Conservation (phyloP, 169 alveolate species). For the Perkinsus olseni region DNA sequence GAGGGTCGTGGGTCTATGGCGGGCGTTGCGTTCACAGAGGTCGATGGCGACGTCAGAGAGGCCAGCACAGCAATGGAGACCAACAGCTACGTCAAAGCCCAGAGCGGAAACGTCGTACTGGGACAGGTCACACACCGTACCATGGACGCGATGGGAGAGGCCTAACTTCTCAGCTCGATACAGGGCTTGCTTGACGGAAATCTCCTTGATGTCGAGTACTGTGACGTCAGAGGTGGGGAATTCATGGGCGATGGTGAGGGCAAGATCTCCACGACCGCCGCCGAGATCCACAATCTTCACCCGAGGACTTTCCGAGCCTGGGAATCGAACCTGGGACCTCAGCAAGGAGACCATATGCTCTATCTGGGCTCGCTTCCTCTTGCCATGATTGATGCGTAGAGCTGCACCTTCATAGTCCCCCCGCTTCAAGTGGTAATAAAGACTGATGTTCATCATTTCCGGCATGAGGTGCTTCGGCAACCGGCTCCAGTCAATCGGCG, state of each 20-base stretch:
- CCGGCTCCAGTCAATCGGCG: background rate
- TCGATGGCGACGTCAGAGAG: background rate
- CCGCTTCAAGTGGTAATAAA: background rate
- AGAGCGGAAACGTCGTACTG: background rate
- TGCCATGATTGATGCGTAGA: background rate
- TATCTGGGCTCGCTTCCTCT: background rate
- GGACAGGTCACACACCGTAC: background rate
- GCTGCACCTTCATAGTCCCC: background rate
- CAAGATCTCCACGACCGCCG: background rate
- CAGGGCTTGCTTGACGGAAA: background rate
- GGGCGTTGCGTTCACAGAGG: background rate
- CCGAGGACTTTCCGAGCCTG: background rate
- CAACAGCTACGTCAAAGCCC: background rate
- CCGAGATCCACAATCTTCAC: background rate
- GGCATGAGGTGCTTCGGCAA: background rate
- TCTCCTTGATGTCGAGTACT: background rate
- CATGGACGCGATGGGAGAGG: background rate
- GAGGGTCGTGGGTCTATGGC: background rate
- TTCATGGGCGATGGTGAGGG: background rate
- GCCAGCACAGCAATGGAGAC: background rate
- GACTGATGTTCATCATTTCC: background rate
- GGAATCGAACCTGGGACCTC: background rate
- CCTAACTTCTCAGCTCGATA: background rate
- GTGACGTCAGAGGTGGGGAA: background rate
- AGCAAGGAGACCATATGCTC: background rate